phyloP scores from a whole-genome alignment of 768 basidiomycete species.

The Mycena leptocephala region DNA sequence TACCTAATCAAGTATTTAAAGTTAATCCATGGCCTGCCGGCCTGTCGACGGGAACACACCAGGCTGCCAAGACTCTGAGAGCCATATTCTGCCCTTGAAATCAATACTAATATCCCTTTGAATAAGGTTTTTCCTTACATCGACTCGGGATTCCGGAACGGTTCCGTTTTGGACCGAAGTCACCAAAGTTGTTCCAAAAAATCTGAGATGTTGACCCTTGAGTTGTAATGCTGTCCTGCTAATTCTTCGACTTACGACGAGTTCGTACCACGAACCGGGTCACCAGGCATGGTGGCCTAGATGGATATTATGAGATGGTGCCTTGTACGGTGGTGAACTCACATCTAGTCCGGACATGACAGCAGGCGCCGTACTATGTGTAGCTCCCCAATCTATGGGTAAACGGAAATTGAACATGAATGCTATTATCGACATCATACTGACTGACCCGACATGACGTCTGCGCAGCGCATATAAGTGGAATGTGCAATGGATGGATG shows the following conservation, averaged over 20 bases:
- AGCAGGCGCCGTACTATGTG: slow-evolving; percentile 65
- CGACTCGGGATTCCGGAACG: slow-evolving; percentile 70
- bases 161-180: slow-evolving; percentile 73
- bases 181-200: slow-evolving; percentile 19
- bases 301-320: neutral
- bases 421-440: neutral
- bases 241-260: slow-evolving; percentile 72
- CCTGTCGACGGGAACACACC: slow-evolving; percentile 39
- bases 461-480: no score
- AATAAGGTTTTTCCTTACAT: slow-evolving; percentile 48
- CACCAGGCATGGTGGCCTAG: slow-evolving; percentile 82
- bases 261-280: slow-evolving; percentile 49
- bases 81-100: slow-evolving; percentile 72
- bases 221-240: slow-evolving; percentile 52
- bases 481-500: neutral
- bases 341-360: slow-evolving; percentile 77
- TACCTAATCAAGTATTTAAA: slow-evolving; percentile 38
- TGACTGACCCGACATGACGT: slow-evolving; percentile 61
- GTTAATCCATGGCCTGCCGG: neutral
- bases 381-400: slow-evolving; percentile 74
- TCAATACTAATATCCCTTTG: slow-evolving; percentile 39
- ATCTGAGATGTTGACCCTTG: neutral
- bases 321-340: slow-evolving; percentile 31
- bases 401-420: neutral
- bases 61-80: slow-evolving; percentile 80